phyloP scores from a whole-genome alignment of 139 green algal genomes.

The Cymbomonas tetramitiformis region DNA sequence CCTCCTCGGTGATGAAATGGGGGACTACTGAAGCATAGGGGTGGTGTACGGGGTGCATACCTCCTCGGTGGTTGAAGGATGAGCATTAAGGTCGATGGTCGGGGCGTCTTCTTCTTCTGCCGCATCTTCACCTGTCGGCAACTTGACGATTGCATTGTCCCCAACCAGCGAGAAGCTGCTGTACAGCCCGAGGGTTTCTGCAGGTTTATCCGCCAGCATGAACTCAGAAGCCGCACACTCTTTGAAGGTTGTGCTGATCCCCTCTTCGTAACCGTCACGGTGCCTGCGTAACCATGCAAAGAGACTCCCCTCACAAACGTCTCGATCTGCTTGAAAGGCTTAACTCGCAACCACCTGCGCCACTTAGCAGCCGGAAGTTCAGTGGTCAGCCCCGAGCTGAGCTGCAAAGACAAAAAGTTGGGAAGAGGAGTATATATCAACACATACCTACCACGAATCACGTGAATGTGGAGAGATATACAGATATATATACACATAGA shows the following conservation, averaged over 20 bases:
- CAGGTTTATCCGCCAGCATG: slow-evolving; percentile 49
- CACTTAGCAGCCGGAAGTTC: background rate
- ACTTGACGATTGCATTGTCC: no score
- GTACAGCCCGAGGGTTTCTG: slow-evolving; percentile 73
- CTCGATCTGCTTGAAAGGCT: no score
- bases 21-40: background rate
- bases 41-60: background rate
- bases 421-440: no score
- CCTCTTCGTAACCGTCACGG: slow-evolving; percentile 73
- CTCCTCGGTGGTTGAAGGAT: background rate
- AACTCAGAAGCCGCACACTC: slow-evolving; percentile 50
- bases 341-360: no score
- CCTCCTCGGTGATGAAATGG: background rate
- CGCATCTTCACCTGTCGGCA: no score
- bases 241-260: slow-evolving; percentile 46
- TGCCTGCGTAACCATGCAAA: background rate
- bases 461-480: no score
- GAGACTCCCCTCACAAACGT: slow-evolving; percentile 3
- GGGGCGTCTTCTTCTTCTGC: background rate
- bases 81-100: background rate
- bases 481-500: no score
- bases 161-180: slow-evolving; percentile 29
- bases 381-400: no score
- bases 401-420: no score
- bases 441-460: no score